Conservation (phyloP, 495 filamentous ascomycete species). For the Trichocladium uniseriatum region DNA sequence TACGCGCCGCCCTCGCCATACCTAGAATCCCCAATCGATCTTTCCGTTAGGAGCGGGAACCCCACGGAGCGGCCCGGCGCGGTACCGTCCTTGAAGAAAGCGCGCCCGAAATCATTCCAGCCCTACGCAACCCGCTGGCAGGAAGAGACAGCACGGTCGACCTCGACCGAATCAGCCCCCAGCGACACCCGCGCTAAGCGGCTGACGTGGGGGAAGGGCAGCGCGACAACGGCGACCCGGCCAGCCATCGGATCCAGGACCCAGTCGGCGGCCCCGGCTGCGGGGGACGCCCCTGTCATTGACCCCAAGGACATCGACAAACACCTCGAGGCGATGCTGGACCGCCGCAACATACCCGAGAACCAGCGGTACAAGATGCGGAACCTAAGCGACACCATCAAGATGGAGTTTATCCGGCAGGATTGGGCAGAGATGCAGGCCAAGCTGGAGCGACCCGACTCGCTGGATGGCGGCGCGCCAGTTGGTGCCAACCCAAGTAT, state of each 20-base stretch:
- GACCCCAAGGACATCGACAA: conserved; percentile 43
- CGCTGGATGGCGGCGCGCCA: conserved; percentile 21
- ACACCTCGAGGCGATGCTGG: conserved; percentile 59
- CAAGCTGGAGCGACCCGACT: conserved; percentile 27
- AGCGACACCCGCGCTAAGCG: conserved; percentile 13
- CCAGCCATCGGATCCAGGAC: conserved; percentile 11
- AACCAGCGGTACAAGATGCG: conserved; percentile 92
- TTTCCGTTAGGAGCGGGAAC: conserved; percentile 8
- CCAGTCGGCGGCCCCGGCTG: conserved; percentile 27
- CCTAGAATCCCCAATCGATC: background rate
- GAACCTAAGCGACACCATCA: conserved; percentile 76
- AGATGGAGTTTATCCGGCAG: conserved; percentile 87
- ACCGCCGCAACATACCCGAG: conserved; percentile 83
- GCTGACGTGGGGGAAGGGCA: conserved; percentile 20
- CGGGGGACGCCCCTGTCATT: conserved; percentile 14
- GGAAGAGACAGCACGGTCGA: conserved; percentile 5
- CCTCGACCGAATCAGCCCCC: background rate
- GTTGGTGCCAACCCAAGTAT: conserved; percentile 7
- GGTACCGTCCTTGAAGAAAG: conserved; percentile 9
- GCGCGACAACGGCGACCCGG: conserved; percentile 3
- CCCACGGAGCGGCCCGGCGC: conserved; percentile 3
- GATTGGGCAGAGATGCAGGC: conserved; percentile 60
- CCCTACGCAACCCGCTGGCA: conserved; percentile 9
- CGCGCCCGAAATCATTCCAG: conserved; percentile 26
- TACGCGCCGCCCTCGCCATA: background rate